phyloP scores from a whole-genome alignment of 192 early-diverging fungal species.

The Umbelopsis sp. region DNA sequence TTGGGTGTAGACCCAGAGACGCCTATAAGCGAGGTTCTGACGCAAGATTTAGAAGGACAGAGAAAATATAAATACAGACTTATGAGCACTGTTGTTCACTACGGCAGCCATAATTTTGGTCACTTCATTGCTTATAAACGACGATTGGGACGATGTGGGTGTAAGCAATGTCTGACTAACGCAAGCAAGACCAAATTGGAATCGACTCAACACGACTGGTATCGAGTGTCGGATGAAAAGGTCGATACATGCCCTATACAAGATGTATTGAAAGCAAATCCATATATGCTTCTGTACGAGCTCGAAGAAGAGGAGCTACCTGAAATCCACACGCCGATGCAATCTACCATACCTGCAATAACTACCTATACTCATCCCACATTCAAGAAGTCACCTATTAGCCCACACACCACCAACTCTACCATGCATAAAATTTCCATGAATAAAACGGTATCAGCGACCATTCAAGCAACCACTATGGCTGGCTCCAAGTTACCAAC shows the following conservation, averaged over 20 bases:
- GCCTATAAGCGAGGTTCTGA: constrained; percentile 47
- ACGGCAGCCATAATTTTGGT: constrained; percentile 73
- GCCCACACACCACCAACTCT: neutral
- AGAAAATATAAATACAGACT: constrained; percentile 48
- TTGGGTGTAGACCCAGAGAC: constrained; percentile 54
- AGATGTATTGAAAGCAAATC: constrained; percentile 67
- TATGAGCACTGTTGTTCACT: constrained; percentile 70
- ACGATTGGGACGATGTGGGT: constrained; percentile 26
- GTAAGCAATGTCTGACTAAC: constrained; percentile 27
- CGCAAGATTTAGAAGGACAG: neutral
- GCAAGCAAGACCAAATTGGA: neutral
- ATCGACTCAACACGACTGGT: constrained; percentile 54
- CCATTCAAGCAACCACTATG: neutral
- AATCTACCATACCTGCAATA: neutral
- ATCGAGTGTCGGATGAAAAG: constrained; percentile 69
- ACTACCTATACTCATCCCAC: neutral
- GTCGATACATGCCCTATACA: constrained; percentile 61
- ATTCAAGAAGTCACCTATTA: neutral
- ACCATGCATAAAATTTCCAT: constrained; percentile 13
- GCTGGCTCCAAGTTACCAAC: neutral
- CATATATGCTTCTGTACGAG: constrained; percentile 75
- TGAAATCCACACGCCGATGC: neutral
- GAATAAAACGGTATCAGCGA: neutral
- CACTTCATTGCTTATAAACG: constrained; percentile 81
- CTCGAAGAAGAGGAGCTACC: neutral